Conservation (phyloP, 2,329 filamentous ascomycete species). For the Cryoendolithus antarcticus region DNA sequence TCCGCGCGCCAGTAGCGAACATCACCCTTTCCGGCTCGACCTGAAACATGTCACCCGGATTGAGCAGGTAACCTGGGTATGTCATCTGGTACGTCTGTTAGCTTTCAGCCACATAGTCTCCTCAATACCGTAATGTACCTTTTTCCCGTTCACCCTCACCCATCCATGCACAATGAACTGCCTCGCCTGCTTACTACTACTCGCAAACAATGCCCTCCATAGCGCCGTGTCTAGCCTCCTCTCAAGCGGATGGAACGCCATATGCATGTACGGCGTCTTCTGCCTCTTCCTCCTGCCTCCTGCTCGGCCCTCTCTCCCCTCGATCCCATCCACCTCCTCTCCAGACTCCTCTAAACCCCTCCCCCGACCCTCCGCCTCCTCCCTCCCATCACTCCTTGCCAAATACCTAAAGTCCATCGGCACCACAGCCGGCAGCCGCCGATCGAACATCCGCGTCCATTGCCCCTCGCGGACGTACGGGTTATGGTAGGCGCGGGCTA, state of each 20-base stretch:
- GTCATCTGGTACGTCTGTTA: conserved; percentile 52
- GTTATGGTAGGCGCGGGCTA: conserved; percentile 79
- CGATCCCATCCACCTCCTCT: conserved; percentile 8
- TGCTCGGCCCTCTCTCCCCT: conserved; percentile 4
- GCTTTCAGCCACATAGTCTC: neutral
- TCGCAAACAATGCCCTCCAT: conserved; percentile 86
- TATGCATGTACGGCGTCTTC: conserved; percentile 82
- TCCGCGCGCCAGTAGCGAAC: conserved; percentile 65
- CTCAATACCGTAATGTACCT: conserved; percentile 41
- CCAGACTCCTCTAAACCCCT: conserved; percentile 45
- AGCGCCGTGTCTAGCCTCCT: conserved; percentile 87
- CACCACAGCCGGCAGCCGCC: conserved; percentile 67
- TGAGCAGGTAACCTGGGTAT: conserved; percentile 83
- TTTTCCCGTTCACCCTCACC: conserved; percentile 93
- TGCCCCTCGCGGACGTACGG: conserved; percentile 86
- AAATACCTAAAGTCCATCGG: conserved; percentile 74
- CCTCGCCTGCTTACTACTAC: conserved; percentile 79
- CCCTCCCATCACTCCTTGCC: conserved; percentile 67
- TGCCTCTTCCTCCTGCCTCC: conserved; percentile 13
- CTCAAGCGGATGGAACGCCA: conserved; percentile 88
- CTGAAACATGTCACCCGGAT: conserved; percentile 97
- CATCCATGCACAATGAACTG: conserved; percentile 89
- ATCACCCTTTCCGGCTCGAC: conserved; percentile 83
- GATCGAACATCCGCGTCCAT: conserved; percentile 87
- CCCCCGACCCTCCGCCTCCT: conserved; percentile 72